phyloP scores from a whole-genome alignment of 2,329 filamentous ascomycete species.

The Fusarium neocosmosporiellum region DNA sequence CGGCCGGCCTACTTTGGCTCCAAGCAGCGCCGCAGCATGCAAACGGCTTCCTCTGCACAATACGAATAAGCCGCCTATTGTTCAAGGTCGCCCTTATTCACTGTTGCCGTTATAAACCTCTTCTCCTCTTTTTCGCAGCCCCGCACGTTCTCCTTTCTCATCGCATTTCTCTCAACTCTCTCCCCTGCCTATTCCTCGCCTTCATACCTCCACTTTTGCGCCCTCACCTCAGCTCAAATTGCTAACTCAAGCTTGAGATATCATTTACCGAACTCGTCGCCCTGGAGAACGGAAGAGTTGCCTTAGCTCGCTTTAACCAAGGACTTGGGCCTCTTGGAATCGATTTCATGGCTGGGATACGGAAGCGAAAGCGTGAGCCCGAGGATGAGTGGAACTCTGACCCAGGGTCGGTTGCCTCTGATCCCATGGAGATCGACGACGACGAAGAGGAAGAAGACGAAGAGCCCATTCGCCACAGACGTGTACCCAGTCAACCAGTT shows the following conservation, averaged over 20 bases:
- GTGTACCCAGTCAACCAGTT: constrained; percentile 11
- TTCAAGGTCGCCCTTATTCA: constrained; percentile 32
- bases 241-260: constrained; percentile 45
- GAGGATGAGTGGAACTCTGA: constrained; percentile 47
- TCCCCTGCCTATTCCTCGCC: not conserved
- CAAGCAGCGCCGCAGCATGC: constrained; percentile 5
- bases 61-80: constrained; percentile 12
- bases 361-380: constrained; percentile 48
- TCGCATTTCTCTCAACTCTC: constrained; percentile 1
- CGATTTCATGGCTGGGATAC: constrained; percentile 27
- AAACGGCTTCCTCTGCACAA: not conserved
- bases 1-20: not conserved
- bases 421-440: constrained; percentile 44
- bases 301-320: constrained; percentile 42
- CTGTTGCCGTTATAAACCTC: constrained; percentile 22
- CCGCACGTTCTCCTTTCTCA: constrained; percentile 10
- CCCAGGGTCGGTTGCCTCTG: constrained; percentile 34
- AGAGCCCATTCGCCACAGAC: constrained; percentile 15
- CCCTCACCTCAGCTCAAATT: not conserved
- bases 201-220: not conserved
- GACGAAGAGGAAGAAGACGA: constrained; percentile 40
- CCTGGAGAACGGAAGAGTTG: constrained; percentile 48
- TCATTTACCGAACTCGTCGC: constrained; percentile 44
- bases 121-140: constrained; percentile 25
- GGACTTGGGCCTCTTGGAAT: constrained; percentile 17